These are phyloP conservation scores for Pichia sorboxylosa DNA, from an alignment of 1,139 yeast genomes.

Conservation along the genomic window DNA sequence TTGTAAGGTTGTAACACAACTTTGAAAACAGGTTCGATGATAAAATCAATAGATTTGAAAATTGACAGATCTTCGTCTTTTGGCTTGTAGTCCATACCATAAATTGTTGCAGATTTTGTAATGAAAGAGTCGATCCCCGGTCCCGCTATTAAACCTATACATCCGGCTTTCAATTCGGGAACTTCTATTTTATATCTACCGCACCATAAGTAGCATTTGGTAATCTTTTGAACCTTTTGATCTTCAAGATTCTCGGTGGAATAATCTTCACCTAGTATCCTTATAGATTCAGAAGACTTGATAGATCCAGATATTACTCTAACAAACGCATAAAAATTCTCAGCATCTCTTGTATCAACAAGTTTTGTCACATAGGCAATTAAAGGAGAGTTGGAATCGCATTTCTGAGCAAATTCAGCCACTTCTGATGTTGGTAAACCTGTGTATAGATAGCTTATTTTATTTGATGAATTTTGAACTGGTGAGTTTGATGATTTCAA, in stretches of 20 bases:
- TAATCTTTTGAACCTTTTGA: slow-evolving; percentile 25
- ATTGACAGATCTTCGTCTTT: slow-evolving; percentile 15
- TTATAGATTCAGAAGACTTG: slow-evolving; percentile 34
- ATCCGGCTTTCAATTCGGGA: slow-evolving; percentile 47
- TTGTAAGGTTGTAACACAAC: slow-evolving; percentile 73
- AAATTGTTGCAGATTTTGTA: slow-evolving; percentile 50
- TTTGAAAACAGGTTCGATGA: slow-evolving; percentile 55
- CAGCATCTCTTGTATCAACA: slow-evolving; percentile 40
- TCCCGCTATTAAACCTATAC: slow-evolving; percentile 57
- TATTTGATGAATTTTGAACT: slow-evolving; percentile 20
- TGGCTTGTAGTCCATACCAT: slow-evolving; percentile 19
- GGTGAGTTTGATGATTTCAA: slow-evolving; percentile 36
- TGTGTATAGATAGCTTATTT: slow-evolving; percentile 16
- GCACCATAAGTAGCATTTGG: slow-evolving; percentile 48
- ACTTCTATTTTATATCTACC: slow-evolving; percentile 61
- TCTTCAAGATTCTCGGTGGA: slow-evolving; percentile 44
- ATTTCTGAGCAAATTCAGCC: slow-evolving; percentile 15
- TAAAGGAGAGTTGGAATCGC: slow-evolving; percentile 32
- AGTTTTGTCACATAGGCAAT: slow-evolving; percentile 55
- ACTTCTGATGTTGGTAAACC: slow-evolving; percentile 12
- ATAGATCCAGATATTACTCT: slow-evolving; percentile 54
- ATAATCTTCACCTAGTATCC: slow-evolving; percentile 47
- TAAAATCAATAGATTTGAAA: slow-evolving; percentile 34
- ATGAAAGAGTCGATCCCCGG: slow-evolving; percentile 37
- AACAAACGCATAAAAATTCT: slow-evolving; percentile 41